Conservation (phyloP, 2,329 filamentous ascomycete species). For the Tolypocladium paradoxum region DNA sequence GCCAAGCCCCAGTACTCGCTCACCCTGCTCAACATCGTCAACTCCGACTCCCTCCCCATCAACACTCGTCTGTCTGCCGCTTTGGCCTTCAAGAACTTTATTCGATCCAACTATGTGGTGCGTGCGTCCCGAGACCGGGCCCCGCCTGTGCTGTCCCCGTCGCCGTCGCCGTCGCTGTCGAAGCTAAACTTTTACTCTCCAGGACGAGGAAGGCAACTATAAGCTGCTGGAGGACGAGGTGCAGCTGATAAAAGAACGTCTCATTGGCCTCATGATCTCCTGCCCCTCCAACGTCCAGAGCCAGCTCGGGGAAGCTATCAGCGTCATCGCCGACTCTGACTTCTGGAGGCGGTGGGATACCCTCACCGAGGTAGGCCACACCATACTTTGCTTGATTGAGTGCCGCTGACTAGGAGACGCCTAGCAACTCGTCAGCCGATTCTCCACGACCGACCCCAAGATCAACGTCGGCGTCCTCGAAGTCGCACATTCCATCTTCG, state of each 20-base stretch:
- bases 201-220: constrained; percentile 90
- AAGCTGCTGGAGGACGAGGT: constrained; percentile 79
- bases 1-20: constrained; percentile 81
- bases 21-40: constrained; percentile 80
- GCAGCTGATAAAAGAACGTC: constrained; percentile 80
- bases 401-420: constrained; percentile 4
- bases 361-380: constrained; percentile 57
- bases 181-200: constrained; percentile 6
- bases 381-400: background rate
- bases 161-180: constrained; percentile 3
- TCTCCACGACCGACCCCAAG: constrained; percentile 70
- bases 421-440: constrained; percentile 75
- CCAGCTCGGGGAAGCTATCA: constrained; percentile 92
- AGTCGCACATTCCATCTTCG: constrained; percentile 97
- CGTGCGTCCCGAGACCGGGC: constrained; percentile 17
- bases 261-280: constrained; percentile 93
- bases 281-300: constrained; percentile 80
- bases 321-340: constrained; percentile 93
- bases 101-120: constrained; percentile 83
- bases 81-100: constrained; percentile 97
- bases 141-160: background rate
- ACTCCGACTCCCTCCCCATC: constrained; percentile 56
- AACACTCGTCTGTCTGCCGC: constrained; percentile 81
- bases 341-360: constrained; percentile 96
- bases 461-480: constrained; percentile 91